Conservation (phyloP, 768 basidiomycete genomes). For the Coprinellus aureogranulatus region DNA sequence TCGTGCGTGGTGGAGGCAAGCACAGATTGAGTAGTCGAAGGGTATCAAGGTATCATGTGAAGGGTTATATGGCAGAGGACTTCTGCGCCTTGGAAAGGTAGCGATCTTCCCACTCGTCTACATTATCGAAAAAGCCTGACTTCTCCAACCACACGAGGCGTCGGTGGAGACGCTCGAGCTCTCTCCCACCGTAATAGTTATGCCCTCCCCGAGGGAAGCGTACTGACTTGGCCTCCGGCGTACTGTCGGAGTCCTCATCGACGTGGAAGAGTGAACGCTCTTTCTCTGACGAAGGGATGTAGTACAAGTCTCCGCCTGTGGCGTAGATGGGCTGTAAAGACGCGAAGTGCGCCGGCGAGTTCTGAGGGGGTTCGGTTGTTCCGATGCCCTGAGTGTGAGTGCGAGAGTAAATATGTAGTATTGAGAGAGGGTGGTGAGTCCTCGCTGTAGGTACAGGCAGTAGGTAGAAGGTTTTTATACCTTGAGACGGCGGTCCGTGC, state of each 20-base stretch:
- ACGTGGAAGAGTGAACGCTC: conserved; percentile 47
- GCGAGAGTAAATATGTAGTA: no score
- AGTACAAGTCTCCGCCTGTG: conserved; percentile 45
- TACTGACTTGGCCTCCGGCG: no score
- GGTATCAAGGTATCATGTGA: not conserved
- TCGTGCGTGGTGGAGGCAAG: no score
- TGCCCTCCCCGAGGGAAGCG: conserved; percentile 55
- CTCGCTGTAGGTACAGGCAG: no score
- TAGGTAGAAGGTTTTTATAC: no score
- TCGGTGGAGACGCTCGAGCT: conserved; percentile 45
- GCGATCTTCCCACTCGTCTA: conserved; percentile 43
- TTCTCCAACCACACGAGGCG: conserved; percentile 44
- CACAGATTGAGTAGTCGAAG: no score
- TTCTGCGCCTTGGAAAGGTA: conserved; percentile 24
- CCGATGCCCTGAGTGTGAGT: no score
- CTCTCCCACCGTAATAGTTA: conserved; percentile 59
- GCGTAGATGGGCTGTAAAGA: conserved; percentile 43
- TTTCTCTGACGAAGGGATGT: conserved; percentile 41
- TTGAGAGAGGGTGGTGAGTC: no score
- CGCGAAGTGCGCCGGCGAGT: no score
- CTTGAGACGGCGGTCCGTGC: no score
- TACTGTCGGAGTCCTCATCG: conserved; percentile 12
- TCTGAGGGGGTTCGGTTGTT: no score
- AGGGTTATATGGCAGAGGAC: not conserved
- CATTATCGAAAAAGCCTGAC: conserved; percentile 24